Percentiles rank a stretch among this genome's conserved stretches.
These are phyloP conservation scores for Melanomma pulvis-pyrius DNA, from an alignment of 495 filamentous ascomycete genomes.

Conservation along the genomic window DNA sequence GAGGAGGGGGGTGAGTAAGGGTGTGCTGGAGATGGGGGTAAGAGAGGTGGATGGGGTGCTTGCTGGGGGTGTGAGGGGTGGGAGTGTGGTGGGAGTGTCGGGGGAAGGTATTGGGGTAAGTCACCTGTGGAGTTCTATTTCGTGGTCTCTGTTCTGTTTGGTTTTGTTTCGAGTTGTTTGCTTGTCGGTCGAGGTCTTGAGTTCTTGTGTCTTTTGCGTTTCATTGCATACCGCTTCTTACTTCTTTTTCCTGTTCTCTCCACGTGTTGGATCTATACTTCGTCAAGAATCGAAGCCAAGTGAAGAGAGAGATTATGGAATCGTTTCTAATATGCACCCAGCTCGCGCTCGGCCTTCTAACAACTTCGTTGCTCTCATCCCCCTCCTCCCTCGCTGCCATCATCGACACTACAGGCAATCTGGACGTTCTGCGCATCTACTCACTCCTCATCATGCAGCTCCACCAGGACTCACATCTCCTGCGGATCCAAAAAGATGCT, in stretches of 20 bases:
- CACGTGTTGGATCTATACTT: neutral
- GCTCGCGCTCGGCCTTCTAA: slow-evolving; percentile 27
- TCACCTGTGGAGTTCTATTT: too few species aligned
- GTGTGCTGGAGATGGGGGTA: slow-evolving; percentile 22
- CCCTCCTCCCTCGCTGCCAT: slow-evolving; percentile 32
- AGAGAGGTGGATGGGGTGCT: slow-evolving; percentile 37
- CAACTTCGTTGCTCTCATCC: slow-evolving; percentile 35
- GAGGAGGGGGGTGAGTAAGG: slow-evolving; percentile 1
- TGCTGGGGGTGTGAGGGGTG: slow-evolving; percentile 33
- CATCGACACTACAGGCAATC: slow-evolving; percentile 42
- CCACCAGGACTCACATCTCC: neutral
- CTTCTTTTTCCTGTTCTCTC: neutral
- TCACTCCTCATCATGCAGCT: slow-evolving; percentile 21
- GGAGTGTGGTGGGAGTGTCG: slow-evolving; percentile 22
- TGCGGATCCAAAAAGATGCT: neutral
- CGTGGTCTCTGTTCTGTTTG: slow-evolving; percentile 4
- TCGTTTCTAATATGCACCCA: slow-evolving; percentile 2
- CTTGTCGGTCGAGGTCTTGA: too few species aligned
- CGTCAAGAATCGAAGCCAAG: neutral
- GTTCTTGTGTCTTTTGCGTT: too few species aligned
- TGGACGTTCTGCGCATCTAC: slow-evolving; percentile 39
- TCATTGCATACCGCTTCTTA: too few species aligned
- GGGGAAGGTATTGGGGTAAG: slow-evolving; percentile 34
- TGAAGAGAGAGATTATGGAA: too few species aligned
- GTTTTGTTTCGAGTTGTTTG: neutral